Evolutionary conservation across 257 asterid species (phyloP).

Genomic region (Handroanthus guayacan): DNA sequence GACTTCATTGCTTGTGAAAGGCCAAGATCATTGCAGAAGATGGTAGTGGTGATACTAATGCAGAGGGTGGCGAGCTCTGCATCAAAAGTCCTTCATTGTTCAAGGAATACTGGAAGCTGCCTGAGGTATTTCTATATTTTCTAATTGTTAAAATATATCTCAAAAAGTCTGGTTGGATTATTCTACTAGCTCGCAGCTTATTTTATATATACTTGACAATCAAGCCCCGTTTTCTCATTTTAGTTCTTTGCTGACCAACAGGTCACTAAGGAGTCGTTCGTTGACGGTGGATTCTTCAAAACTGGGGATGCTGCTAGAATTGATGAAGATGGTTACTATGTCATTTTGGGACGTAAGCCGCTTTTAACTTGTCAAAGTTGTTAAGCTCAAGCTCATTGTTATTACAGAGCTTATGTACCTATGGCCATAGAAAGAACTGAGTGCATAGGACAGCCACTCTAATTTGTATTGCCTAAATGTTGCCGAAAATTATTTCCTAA

Average conservation of each 20-base stretch:
- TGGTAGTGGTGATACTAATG: constrained; percentile 50
- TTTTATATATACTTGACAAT: not conserved
- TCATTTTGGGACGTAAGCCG: constrained; percentile 95
- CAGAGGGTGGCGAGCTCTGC: constrained; percentile 86
- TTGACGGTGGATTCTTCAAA: constrained; percentile 85
- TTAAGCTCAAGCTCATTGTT: not conserved
- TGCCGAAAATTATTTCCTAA: constrained; percentile 1
- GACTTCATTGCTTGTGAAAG: constrained; percentile 51
- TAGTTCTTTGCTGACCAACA: constrained; percentile 36
- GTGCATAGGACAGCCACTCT: not conserved
- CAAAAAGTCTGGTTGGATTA: not conserved
- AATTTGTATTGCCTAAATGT: not conserved
- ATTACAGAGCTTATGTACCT: not conserved
- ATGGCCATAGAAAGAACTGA: not conserved
- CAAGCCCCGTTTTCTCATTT: constrained; percentile 20
- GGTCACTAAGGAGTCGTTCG: constrained; percentile 89
- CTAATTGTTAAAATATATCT: not conserved
- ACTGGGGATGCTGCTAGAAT: constrained; percentile 95
- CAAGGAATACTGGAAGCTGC: constrained; percentile 93
- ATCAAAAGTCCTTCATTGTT: constrained; percentile 93
- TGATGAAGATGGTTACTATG: constrained; percentile 90
- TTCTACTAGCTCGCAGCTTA: not conserved
- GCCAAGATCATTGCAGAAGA: constrained; percentile 86
- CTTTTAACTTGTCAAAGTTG: not conserved
- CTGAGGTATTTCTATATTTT: constrained; percentile 59